Evolutionary conservation across 108 stramenopile genomes (phyloP).

Genomic region (Ochromonas danica): DNA sequence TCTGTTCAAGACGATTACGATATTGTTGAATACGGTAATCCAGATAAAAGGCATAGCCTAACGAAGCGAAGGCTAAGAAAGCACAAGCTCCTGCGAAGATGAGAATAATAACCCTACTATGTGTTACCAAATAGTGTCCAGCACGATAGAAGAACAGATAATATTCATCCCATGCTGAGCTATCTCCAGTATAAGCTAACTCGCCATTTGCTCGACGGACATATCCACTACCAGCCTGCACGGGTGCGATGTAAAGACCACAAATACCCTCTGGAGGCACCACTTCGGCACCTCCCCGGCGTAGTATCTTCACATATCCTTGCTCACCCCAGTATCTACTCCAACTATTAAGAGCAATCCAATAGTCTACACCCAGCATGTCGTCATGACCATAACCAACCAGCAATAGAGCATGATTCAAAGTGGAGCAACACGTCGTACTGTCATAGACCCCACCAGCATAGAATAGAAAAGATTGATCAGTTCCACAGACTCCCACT

Average conservation of each 20-base stretch:
- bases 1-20: no score
- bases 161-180: no score
- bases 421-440: conserved; percentile 20
- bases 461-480: conserved; percentile 4
- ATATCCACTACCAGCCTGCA: not conserved
- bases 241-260: not conserved
- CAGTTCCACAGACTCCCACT: conserved; percentile 23
- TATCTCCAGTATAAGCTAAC: no score
- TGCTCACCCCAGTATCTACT: conserved; percentile 37
- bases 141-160: no score
- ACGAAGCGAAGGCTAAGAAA: no score
- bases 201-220: not conserved
- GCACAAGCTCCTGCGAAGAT: no score
- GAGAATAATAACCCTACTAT: no score
- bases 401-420: conserved; percentile 38
- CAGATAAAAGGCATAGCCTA: no score
- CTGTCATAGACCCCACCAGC: not conserved
- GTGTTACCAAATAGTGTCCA: no score
- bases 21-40: no score
- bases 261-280: not conserved
- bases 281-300: not conserved
- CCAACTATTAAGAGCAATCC: conserved; percentile 38
- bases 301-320: conserved; percentile 31
- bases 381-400: conserved; percentile 45
- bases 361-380: conserved; percentile 23